These are phyloP conservation scores for Elsinoe arachidis DNA, from an alignment of 2,329 filamentous ascomycete species.

Conservation along the genomic window DNA sequence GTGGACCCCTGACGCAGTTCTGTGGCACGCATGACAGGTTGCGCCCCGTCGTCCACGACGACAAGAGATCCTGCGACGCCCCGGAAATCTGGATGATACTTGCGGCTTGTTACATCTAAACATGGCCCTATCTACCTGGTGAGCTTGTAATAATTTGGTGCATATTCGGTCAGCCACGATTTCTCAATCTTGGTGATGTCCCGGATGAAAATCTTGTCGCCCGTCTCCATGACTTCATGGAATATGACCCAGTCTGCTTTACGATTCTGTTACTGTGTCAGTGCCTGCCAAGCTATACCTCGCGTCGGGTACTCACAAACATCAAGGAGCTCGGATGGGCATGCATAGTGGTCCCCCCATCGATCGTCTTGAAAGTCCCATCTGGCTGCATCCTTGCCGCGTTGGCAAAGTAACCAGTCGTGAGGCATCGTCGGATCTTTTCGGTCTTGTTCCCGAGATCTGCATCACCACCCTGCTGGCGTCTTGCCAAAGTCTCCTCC, in stretches of 20 bases:
- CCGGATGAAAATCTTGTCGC: slow-evolving; percentile 78
- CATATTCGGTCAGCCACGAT: slow-evolving; percentile 84
- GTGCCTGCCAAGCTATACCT: background rate
- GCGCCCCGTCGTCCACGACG: background rate
- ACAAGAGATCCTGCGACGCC: background rate
- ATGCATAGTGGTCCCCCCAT: slow-evolving; percentile 66
- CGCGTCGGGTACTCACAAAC: slow-evolving; percentile 51
- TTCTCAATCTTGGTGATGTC: slow-evolving; percentile 93
- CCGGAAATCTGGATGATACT: background rate
- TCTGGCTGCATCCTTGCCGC: slow-evolving; percentile 90
- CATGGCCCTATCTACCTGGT: slow-evolving; percentile 20
- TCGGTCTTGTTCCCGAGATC: slow-evolving; percentile 51
- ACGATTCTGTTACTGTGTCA: slow-evolving; percentile 51
- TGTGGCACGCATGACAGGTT: background rate
- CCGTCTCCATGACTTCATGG: slow-evolving; percentile 83
- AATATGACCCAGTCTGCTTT: slow-evolving; percentile 97
- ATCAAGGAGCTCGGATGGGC: slow-evolving; percentile 88
- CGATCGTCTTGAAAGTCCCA: slow-evolving; percentile 80
- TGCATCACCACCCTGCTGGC: slow-evolving; percentile 27
- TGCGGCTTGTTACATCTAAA: background rate
- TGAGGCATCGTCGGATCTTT: slow-evolving; percentile 73
- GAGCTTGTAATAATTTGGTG: slow-evolving; percentile 69
- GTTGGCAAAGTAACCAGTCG: slow-evolving; percentile 85
- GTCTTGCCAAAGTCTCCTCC: slow-evolving; percentile 50
- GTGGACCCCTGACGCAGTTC: slow-evolving; percentile 2